Conservation (phyloP, 2,329 filamentous ascomycete genomes). For the Penicillium hordei region DNA sequence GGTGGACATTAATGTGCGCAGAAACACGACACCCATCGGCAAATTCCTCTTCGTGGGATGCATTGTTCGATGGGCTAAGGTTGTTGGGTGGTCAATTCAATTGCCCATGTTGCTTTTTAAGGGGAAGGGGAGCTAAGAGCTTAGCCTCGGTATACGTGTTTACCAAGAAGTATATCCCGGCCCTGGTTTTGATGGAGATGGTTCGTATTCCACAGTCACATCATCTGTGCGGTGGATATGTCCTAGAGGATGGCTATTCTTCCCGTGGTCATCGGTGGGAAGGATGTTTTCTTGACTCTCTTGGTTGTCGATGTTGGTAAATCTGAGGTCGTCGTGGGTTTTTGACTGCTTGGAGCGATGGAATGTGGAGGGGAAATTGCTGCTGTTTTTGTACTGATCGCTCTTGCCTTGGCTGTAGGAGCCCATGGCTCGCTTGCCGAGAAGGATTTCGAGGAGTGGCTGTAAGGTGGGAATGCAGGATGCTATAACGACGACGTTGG, state of each 20-base stretch:
- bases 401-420: constrained; percentile 16
- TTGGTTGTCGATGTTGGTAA: constrained; percentile 20
- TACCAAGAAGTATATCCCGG: not conserved
- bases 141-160: not conserved
- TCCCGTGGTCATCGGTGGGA: not conserved
- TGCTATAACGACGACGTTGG: constrained; percentile 34
- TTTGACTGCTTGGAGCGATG: constrained; percentile 13
- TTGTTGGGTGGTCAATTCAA: not conserved
- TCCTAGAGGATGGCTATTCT: constrained; percentile 1
- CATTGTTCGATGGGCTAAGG: not conserved
- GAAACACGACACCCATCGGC: not conserved
- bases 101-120: not conserved
- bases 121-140: not conserved
- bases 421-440: constrained; percentile 16
- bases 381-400: constrained; percentile 13
- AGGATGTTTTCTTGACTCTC: constrained; percentile 27
- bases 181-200: not conserved
- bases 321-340: constrained; percentile 5
- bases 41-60: not conserved
- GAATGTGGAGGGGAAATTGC: constrained; percentile 7
- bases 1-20: not conserved
- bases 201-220: constrained; percentile 15
- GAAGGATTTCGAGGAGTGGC: constrained; percentile 32
- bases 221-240: constrained; percentile 20
- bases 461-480: constrained; percentile 37